A percentile compares a stretch with the other conserved stretches of the same genome.
These are phyloP conservation scores for Parmales sp. DNA, from an alignment of 108 stramenopile species.

Conservation along the genomic window DNA sequence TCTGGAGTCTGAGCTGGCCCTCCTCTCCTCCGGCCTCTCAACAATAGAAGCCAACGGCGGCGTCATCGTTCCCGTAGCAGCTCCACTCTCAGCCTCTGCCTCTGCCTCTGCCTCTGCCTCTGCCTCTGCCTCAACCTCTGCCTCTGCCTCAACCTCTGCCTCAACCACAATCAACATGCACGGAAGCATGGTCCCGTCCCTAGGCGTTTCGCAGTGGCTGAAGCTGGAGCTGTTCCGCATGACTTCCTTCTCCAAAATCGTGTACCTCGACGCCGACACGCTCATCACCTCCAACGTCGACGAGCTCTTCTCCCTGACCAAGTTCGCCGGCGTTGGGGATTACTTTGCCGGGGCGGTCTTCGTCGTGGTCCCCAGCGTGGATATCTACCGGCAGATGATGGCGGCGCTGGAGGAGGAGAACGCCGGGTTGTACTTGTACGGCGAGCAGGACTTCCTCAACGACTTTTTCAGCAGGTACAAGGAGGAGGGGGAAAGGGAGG, in stretches of 20 bases:
- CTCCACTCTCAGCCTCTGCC: no score
- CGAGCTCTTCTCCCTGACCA: not conserved
- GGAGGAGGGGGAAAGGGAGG: not conserved
- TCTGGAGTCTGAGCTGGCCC: no score
- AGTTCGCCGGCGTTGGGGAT: not conserved
- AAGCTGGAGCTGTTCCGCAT: no score
- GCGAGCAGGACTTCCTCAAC: slow-evolving; percentile 4
- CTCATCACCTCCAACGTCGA: not conserved
- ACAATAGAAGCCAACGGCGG: no score
- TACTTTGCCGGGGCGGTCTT: slow-evolving; percentile 4
- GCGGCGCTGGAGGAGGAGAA: not conserved
- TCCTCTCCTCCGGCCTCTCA: no score
- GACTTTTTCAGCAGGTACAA: not conserved
- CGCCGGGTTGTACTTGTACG: not conserved
- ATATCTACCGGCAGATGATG: not conserved
- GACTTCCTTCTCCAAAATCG: not conserved
- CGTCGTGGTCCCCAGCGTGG: not conserved
- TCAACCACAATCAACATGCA: no score
- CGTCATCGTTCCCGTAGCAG: no score
- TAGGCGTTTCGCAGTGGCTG: no score
- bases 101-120: no score
- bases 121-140: no score
- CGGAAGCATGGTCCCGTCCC: no score
- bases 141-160: no score
- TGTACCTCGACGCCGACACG: slow-evolving; percentile 1